Evolutionary conservation across 2,329 filamentous ascomycete species (phyloP).

Genomic region (Exophiala sp.): DNA sequence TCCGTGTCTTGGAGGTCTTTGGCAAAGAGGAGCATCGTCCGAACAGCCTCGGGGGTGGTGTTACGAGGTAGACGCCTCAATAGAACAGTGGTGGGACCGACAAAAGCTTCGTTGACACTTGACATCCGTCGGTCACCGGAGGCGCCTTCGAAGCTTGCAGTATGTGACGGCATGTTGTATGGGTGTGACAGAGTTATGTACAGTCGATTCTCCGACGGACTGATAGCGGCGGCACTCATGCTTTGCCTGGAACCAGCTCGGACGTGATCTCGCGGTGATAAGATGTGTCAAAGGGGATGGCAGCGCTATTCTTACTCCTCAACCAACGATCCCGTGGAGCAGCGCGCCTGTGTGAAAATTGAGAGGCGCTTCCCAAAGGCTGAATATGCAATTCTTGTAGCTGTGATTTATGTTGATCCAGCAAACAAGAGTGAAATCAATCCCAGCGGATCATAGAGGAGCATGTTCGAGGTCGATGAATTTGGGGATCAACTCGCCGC

Average conservation of each 20-base stretch:
- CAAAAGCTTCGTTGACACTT: constrained; percentile 23
- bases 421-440: constrained; percentile 2
- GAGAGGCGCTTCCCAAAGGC: too few species aligned
- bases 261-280: too few species aligned
- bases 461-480: constrained; percentile 6
- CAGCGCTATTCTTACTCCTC: too few species aligned
- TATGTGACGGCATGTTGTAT: constrained; percentile 11
- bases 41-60: constrained; percentile 53
- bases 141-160: constrained; percentile 16
- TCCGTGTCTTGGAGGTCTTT: constrained; percentile 57
- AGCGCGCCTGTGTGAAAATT: too few species aligned
- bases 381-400: background rate
- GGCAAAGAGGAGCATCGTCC: constrained; percentile 60
- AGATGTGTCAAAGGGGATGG: too few species aligned
- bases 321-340: too few species aligned
- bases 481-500: too few species aligned
- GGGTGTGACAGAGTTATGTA: constrained; percentile 14
- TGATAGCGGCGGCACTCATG: constrained; percentile 22
- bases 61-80: constrained; percentile 56
- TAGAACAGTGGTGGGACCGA: constrained; percentile 40
- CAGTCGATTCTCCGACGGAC: constrained; percentile 15
- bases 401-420: constrained; percentile 4
- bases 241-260: background rate
- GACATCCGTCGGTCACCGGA: constrained; percentile 27
- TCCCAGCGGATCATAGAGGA: background rate